Conservation (phyloP, 257 asterid genomes). For the Haberlea rhodopensis region DNA sequence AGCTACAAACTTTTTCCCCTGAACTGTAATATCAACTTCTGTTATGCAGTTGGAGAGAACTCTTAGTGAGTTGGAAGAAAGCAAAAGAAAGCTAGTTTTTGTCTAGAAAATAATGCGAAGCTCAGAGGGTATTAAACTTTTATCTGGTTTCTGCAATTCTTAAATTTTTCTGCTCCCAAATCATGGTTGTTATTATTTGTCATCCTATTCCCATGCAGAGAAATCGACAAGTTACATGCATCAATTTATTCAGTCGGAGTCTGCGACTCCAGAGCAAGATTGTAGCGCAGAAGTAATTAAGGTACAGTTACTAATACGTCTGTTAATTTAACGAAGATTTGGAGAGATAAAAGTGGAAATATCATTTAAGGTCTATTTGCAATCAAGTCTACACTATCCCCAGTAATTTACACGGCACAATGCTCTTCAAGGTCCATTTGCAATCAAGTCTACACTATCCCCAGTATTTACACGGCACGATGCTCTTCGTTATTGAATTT, state of each 20-base stretch:
- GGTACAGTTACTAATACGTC: constrained; percentile 37
- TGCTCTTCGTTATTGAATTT: not conserved
- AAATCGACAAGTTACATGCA: constrained; percentile 50
- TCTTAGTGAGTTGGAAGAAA: constrained; percentile 58
- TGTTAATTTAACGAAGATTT: not conserved
- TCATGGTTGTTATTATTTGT: constrained; percentile 17
- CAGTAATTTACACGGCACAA: constrained; percentile 4
- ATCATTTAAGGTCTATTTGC: constrained; percentile 9
- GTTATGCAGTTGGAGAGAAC: constrained; percentile 62
- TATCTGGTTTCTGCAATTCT: constrained; percentile 10
- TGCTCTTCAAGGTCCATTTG: not conserved
- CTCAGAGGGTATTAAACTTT: constrained; percentile 51
- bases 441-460: too few species aligned
- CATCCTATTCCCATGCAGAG: constrained; percentile 46
- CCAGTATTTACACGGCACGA: too few species aligned
- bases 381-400: not conserved
- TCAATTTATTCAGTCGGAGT: constrained; percentile 31
- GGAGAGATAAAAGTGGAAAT: not conserved
- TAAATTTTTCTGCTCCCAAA: constrained; percentile 9
- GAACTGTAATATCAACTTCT: constrained; percentile 22
- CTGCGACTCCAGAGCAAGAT: constrained; percentile 39
- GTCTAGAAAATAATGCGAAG: constrained; percentile 65
- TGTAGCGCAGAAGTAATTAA: constrained; percentile 55
- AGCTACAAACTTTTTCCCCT: not conserved
- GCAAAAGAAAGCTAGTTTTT: constrained; percentile 54